These are phyloP conservation scores for Neurospora crassa DNA, from an alignment of 2,329 filamentous ascomycete species.

Conservation along the genomic window DNA sequence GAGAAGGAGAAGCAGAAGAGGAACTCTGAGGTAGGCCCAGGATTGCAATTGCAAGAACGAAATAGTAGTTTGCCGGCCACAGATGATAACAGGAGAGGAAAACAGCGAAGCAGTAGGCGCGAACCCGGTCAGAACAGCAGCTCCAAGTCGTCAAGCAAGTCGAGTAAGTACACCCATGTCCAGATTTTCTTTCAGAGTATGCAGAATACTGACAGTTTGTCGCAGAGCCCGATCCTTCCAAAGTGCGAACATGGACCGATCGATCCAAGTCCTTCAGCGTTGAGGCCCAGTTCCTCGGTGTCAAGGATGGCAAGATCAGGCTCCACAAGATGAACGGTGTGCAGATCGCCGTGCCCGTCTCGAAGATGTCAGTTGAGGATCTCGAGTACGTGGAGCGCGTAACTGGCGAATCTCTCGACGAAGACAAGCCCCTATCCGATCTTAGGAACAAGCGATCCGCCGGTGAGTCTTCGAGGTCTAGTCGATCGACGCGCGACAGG, in stretches of 20 bases:
- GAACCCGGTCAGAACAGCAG: slow-evolving; percentile 54
- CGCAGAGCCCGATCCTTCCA: slow-evolving; percentile 69
- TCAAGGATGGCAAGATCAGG: slow-evolving; percentile 94
- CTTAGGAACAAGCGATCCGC: slow-evolving; percentile 45
- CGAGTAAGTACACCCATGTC: slow-evolving; percentile 50
- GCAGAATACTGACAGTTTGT: slow-evolving; percentile 9
- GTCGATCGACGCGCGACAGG: neutral
- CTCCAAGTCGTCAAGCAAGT: slow-evolving; percentile 54
- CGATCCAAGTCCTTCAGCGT: slow-evolving; percentile 93
- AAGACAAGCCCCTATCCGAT: slow-evolving; percentile 87
- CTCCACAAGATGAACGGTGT: slow-evolving; percentile 96
- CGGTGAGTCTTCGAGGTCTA: slow-evolving; percentile 9
- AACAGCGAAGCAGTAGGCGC: slow-evolving; percentile 60
- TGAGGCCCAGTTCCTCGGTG: slow-evolving; percentile 88
- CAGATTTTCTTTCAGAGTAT: neutral
- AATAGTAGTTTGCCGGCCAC: slow-evolving; percentile 66
- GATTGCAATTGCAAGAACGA: slow-evolving; percentile 66
- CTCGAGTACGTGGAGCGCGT: slow-evolving; percentile 86
- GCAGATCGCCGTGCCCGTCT: slow-evolving; percentile 91
- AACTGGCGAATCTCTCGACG: slow-evolving; percentile 84
- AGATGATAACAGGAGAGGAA: slow-evolving; percentile 53
- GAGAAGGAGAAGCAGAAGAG: slow-evolving; percentile 52
- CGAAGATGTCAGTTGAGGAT: slow-evolving; percentile 93
- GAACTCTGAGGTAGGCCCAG: slow-evolving; percentile 65
- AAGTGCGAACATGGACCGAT: slow-evolving; percentile 90